Conservation (phyloP, 371 early-diverging fungal genomes). For the Actinomortierella ambigua region DNA sequence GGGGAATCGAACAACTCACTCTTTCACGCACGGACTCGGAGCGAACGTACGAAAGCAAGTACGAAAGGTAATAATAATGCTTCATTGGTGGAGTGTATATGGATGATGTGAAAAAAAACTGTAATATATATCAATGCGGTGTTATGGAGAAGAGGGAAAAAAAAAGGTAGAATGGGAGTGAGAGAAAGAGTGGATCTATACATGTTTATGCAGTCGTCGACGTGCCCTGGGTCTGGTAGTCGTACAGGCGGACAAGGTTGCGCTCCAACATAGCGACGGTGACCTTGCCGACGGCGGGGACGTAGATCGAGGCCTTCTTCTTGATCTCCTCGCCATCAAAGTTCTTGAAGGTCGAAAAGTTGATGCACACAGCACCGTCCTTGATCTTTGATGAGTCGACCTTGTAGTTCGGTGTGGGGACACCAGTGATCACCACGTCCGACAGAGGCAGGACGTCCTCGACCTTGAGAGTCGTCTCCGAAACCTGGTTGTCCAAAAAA, state of each 20-base stretch:
- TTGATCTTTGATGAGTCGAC: conserved; percentile 81
- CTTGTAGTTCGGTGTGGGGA: conserved; percentile 88
- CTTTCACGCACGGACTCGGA: too few species aligned
- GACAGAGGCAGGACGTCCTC: conserved; percentile 83
- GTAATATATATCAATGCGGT: background rate
- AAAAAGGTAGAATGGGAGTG: background rate
- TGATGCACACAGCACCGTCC: conserved; percentile 95
- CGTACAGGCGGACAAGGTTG: conserved; percentile 86
- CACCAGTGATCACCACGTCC: conserved; percentile 97
- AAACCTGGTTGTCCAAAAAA: conserved; percentile 49
- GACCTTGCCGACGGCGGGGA: conserved; percentile 96
- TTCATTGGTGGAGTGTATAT: background rate
- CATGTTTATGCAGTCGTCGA: conserved; percentile 2
- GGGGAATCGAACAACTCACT: too few species aligned
- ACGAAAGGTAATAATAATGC: background rate
- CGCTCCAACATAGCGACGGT: conserved; percentile 97
- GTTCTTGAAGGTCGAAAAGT: conserved; percentile 93
- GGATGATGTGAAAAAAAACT: background rate
- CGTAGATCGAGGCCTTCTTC: conserved; percentile 89
- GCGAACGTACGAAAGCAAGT: background rate
- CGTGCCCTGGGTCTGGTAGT: conserved; percentile 53
- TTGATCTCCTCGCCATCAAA: conserved; percentile 87
- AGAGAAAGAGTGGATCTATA: background rate
- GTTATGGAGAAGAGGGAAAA: background rate
- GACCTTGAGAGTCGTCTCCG: conserved; percentile 69